Conservation (phyloP, 441 rosid species). For the Pelargonium citronellum region DNA sequence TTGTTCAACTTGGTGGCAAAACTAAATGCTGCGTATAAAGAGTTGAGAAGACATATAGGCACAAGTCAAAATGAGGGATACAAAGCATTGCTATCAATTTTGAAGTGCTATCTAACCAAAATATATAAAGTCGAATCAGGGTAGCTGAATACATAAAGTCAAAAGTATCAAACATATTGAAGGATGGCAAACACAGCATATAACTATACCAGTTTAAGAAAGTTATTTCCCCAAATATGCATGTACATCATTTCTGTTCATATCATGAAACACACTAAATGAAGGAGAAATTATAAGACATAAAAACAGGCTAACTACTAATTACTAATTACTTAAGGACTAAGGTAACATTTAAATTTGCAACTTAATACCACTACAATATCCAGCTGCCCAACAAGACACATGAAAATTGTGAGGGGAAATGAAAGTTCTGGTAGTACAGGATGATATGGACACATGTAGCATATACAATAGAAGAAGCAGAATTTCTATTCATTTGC, state of each 20-base stretch:
- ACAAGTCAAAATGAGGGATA: not conserved
- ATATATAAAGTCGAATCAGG: not conserved
- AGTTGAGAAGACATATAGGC: not conserved
- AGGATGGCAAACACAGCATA: not conserved
- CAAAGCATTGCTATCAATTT: not conserved
- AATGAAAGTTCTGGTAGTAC: not conserved
- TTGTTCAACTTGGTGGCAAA: not conserved
- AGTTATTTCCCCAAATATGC: not conserved
- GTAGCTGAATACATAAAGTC: not conserved
- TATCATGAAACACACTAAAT: not conserved
- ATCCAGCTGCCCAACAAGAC: not conserved
- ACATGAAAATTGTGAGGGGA: not conserved
- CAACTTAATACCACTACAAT: not conserved
- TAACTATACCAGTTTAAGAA: not conserved
- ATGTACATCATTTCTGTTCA: not conserved
- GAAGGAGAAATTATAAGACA: not conserved
- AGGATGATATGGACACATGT: not conserved
- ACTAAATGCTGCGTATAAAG: not conserved
- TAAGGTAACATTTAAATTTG: not conserved
- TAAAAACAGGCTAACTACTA: not conserved
- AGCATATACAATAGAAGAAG: not conserved
- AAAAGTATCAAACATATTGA: not conserved
- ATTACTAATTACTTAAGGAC: not conserved
- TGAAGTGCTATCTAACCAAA: not conserved
- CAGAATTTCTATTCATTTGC: not conserved